phyloP scores from a whole-genome alignment of 2,329 filamentous ascomycete species.

The Didymella glomerata region DNA sequence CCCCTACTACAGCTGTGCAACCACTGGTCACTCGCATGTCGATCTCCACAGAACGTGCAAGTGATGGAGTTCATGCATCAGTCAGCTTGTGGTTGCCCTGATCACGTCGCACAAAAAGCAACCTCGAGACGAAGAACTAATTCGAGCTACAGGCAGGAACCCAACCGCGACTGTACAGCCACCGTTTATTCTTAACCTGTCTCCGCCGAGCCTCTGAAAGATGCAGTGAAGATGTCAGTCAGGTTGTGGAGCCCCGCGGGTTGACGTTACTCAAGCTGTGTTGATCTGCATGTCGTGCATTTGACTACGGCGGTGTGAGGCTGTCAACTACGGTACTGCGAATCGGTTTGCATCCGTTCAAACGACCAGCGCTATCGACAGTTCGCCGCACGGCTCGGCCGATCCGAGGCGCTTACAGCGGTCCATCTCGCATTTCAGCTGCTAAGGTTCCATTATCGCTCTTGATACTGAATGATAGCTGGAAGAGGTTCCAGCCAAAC shows the following conservation, averaged over 20 bases:
- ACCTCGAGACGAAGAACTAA: neutral
- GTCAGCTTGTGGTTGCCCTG: neutral
- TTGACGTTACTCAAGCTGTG: neutral
- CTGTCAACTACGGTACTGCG: neutral
- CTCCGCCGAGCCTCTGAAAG: neutral
- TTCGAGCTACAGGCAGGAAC: neutral
- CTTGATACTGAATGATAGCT: neutral
- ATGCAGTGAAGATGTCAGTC: neutral
- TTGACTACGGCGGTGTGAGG: neutral
- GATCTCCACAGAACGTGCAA: neutral
- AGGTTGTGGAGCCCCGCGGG: neutral
- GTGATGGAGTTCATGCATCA: neutral
- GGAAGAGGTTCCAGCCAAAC: neutral
- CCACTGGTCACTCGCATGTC: neutral
- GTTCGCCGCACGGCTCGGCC: neutral
- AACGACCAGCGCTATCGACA: neutral
- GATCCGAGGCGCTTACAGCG: neutral
- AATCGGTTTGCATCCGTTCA: neutral
- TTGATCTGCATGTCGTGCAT: slow-evolving; percentile 1
- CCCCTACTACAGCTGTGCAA: neutral
- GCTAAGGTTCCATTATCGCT: neutral
- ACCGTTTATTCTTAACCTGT: neutral
- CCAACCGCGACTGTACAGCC: neutral
- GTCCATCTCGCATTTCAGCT: neutral
- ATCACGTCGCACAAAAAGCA: neutral